Base-by-base conservation (phyloP, 2,329 filamentous ascomycete species). In the Phoma herbarum region DNA sequence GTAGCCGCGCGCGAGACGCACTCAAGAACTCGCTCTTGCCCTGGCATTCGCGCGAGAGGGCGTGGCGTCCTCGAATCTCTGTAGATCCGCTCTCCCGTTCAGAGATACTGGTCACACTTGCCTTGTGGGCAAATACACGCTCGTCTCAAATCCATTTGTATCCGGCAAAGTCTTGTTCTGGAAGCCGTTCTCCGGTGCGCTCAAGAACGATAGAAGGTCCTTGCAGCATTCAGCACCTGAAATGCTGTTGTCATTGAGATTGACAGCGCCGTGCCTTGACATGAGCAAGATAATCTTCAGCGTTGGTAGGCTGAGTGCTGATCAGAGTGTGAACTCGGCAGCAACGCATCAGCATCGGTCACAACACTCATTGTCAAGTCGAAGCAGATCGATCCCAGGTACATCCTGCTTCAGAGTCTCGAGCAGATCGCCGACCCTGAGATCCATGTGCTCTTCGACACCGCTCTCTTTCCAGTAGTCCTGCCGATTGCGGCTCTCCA, bases 341-440 rank as follows among this genome's bases (percentile, higher is more conserved):
- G 45, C 39, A 16, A 22, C 7, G 4, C 33, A 18, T 16, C 6
- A 20, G 2, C 20, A 23, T 39, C 9, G 22, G 4, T 1, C 16
- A 20, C 6, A 20, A 14, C 8, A 29, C 85, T 78, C 71, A 88
- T 86, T 88, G 65, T 88, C 86, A 25, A 89, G 77, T 23, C 88
- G 73, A 16, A 89, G 63, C 20, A 88, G 76, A 60, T 88, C 84
- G n/a, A 88, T 76, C 28, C 79, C 66, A 0, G 80, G 79, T 23
- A 88, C 57, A 29, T 79, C 78, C 2, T 76, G 64, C 60, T 82
- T 81, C n/a, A 86, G 72, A 0, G 85, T 88, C 70, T 88, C 82
- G 0, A 79, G 76, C 46, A 89, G 60, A 65, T 88, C 83, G 0
- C 86, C 86, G 57, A 55, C 44, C 4, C 35, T 26, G 16, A 48